Evolutionary conservation across 805 yeast genomes (phyloP).

Genomic region (Dipodascus albidus): DNA sequence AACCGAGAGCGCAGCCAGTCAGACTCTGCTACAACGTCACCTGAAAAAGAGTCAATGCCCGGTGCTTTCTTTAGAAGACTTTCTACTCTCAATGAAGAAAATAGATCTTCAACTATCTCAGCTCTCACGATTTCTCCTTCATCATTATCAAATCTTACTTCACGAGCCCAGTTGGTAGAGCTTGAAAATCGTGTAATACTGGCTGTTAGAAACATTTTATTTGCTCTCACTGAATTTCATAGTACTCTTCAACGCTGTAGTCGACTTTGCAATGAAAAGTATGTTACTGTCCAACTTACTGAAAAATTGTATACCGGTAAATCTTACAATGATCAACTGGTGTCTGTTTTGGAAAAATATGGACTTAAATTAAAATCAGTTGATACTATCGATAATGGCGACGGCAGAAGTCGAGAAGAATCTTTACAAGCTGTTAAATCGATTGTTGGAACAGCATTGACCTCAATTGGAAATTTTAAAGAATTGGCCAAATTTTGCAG

Average conservation of each 20-base stretch:
- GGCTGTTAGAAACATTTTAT: constrained; percentile 48
- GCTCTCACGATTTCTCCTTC: constrained; percentile 14
- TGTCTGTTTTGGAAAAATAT: constrained; percentile 37
- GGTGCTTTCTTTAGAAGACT: constrained; percentile 56
- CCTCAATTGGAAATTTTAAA: constrained; percentile 37
- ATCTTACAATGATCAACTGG: constrained; percentile 41
- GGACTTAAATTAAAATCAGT: constrained; percentile 4
- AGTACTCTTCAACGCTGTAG: constrained; percentile 45
- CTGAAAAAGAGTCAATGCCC: constrained; percentile 37
- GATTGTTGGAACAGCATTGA: constrained; percentile 27
- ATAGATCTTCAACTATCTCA: background rate
- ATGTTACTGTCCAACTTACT: constrained; percentile 38
- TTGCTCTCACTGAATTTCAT: constrained; percentile 55
- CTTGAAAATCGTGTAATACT: constrained; percentile 22
- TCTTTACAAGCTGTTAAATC: constrained; percentile 12
- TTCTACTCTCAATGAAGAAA: constrained; percentile 48
- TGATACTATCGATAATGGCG: background rate
- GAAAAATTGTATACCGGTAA: constrained; percentile 41
- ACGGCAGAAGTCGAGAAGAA: background rate
- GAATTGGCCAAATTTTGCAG: constrained; percentile 38
- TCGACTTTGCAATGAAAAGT: constrained; percentile 40
- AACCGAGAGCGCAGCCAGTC: constrained; percentile 2
- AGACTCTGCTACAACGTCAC: background rate
- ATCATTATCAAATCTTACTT: constrained; percentile 6
- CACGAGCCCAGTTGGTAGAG: constrained; percentile 4